These are phyloP conservation scores for Backusella luteola DNA, from an alignment of 192 early-diverging fungal species.

Conservation along the genomic window DNA sequence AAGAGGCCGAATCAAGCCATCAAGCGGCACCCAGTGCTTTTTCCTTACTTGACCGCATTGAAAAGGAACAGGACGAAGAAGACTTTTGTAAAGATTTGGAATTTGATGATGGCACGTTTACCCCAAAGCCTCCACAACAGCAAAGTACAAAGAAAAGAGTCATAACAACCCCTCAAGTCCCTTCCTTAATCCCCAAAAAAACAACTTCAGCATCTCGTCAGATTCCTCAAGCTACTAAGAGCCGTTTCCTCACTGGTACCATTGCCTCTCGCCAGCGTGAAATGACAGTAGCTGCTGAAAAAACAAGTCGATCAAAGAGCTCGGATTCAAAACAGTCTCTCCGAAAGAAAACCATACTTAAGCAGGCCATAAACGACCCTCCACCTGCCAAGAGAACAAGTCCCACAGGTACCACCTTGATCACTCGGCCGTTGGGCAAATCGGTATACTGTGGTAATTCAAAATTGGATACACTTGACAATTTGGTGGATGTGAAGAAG, in stretches of 20 bases:
- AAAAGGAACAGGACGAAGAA: neutral
- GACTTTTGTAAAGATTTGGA: slow-evolving; percentile 12
- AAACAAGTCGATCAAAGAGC: neutral
- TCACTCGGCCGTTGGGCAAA: neutral
- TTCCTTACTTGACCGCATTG: neutral
- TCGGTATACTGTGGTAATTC: neutral
- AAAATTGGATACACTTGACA: slow-evolving; percentile 12
- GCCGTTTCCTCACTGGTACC: neutral
- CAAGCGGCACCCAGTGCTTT: neutral
- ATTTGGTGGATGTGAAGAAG: neutral
- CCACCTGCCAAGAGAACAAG: neutral
- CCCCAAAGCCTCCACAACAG: neutral
- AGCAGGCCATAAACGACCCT: neutral
- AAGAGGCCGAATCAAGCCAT: neutral
- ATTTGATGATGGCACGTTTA: neutral
- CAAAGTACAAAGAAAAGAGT: neutral
- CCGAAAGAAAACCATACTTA: neutral
- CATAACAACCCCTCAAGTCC: neutral
- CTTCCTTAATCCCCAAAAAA: neutral
- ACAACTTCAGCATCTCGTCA: neutral
- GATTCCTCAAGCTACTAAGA: neutral
- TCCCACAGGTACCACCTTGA: neutral
- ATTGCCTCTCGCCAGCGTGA: slow-evolving; percentile 14
- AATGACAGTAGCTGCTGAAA: neutral
- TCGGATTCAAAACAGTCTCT: neutral